Base-by-base conservation (phyloP, 2,329 filamentous ascomycete genomes). In the Alternaria triticina region DNA sequence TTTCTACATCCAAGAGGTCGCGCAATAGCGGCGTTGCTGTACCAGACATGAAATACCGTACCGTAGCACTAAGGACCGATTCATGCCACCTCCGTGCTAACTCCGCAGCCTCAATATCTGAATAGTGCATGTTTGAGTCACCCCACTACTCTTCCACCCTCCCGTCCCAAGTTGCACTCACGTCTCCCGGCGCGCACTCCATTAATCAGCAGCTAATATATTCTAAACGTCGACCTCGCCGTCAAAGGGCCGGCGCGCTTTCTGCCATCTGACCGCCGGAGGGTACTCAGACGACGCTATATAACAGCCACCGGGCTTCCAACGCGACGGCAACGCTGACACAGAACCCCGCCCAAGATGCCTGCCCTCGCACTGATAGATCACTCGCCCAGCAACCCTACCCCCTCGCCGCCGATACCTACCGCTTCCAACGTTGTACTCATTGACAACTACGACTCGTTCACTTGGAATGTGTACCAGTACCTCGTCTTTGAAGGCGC, bases 391-490 rank as follows among this genome's bases (percentile, higher is more conserved):
- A 90, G 91, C 78, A 90, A 97, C 80, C 92, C 93, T 63, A 87
- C 91, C 67, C 90, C 91, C 56, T 90, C 90, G 28, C 84, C 89
- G 56, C 89, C 90, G 36, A 85, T 97, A 57, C 80, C 90, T 23
- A 94, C 90, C 54, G 96, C 96, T 25, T 92, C 91, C 61, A 98
- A 98, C 81, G 87, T 99, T 62, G 88, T 99, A 67, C 86, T 99
- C 68, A 97, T 99, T 75, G 96, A 99, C 85, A 99, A 99, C 82
- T 99, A 98, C 82, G 96, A 99, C 82, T 98, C 96, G 4, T 99
- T 99, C 81, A 97, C 95, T 62, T 99, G 94, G 93, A 99, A 99
- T 77, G 93, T 99, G 62, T 99, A 98, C 81, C 96, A 99, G 81
- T 99, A 99, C 76, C 89, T 99, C 1, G 91, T 95, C 7, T 89